Evolutionary conservation across 148 eudicot genomes (phyloP).

Genomic region (Rhododendron ovatum): DNA sequence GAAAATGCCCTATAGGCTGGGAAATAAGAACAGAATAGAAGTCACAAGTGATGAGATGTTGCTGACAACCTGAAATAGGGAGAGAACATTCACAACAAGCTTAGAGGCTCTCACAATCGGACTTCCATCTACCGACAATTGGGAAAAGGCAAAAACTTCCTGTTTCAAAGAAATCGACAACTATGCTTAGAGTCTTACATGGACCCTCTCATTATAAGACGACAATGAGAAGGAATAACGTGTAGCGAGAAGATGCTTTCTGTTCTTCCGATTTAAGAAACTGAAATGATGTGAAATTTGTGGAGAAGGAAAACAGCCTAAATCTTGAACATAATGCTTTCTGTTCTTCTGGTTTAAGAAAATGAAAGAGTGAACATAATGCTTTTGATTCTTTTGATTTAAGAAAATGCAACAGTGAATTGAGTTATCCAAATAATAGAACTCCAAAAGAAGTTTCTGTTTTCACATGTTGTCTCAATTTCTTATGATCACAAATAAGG

Average conservation of each 20-base stretch:
- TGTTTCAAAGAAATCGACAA: neutral
- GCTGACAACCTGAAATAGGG: conserved; percentile 5
- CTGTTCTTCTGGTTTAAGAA: too few species aligned
- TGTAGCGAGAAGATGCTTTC: neutral
- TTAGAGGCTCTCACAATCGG: neutral
- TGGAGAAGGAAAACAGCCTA: neutral
- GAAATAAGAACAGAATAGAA: neutral
- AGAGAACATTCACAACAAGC: conserved; percentile 5
- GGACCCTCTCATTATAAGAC: neutral
- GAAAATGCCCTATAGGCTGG: neutral
- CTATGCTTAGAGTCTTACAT: neutral
- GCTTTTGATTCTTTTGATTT: too few species aligned
- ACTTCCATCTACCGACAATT: neutral
- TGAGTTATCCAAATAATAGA: neutral
- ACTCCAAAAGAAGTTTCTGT: too few species aligned
- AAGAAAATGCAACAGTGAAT: too few species aligned
- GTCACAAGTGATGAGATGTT: neutral
- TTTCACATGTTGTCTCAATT: neutral
- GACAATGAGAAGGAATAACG: neutral
- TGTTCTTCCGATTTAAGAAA: neutral
- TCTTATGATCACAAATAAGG: neutral
- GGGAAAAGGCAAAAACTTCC: conserved; percentile 5
- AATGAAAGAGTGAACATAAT: neutral
- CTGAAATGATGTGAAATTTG: neutral
- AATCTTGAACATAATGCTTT: neutral